These are phyloP conservation scores for Citrullus colocynthis DNA, from an alignment of 306 rosid genomes.

Conservation along the genomic window DNA sequence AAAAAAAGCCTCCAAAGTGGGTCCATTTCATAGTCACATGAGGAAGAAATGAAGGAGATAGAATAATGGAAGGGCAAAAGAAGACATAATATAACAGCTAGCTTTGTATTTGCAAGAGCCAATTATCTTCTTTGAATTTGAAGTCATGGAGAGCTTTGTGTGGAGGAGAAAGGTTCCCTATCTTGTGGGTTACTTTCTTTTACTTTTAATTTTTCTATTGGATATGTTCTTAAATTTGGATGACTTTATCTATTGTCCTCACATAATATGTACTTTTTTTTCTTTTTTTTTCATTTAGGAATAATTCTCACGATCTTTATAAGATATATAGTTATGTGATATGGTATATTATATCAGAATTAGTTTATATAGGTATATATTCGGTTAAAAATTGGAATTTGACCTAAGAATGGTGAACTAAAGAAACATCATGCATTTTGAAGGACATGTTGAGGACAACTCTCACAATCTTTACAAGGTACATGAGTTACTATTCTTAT, in stretches of 20 bases:
- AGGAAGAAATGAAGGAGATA: neutral
- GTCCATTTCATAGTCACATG: constrained; percentile 11
- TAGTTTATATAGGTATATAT: no score
- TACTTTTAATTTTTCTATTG: neutral
- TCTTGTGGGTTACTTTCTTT: neutral
- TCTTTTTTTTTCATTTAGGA: no score
- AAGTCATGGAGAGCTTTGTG: constrained; percentile 12
- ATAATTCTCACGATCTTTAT: no score
- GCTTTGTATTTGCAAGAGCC: neutral
- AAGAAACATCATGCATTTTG: no score
- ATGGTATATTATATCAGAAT: no score
- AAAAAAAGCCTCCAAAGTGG: constrained; percentile 8
- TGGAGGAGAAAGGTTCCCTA: constrained; percentile 35
- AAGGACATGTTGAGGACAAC: no score
- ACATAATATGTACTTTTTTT: neutral
- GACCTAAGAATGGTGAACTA: no score
- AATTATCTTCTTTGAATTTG: neutral
- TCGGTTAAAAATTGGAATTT: no score
- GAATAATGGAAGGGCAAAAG: neutral
- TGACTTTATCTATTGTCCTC: neutral
- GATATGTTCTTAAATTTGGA: neutral
- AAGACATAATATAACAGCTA: constrained; percentile 10
- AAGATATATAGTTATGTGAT: no score
- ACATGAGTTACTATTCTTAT: no score
- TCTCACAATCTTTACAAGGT: no score